Evolutionary conservation across 2,329 filamentous ascomycete species (phyloP).

Genomic region (Cercospora berteroae): DNA sequence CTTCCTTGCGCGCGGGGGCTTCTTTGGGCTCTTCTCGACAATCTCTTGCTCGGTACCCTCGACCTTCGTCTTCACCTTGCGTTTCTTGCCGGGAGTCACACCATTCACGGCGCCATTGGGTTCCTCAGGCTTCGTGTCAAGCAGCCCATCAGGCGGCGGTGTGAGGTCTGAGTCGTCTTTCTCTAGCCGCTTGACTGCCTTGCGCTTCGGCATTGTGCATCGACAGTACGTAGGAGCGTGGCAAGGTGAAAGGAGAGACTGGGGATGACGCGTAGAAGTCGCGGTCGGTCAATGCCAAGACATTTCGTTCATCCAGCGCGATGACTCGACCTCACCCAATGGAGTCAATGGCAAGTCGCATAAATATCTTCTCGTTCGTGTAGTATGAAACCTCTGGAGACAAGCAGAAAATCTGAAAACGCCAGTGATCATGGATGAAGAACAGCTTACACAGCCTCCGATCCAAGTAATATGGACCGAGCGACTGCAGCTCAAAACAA

Average conservation of each 20-base stretch:
- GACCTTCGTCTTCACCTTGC: conserved; percentile 21
- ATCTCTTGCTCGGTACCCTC: conserved; percentile 5
- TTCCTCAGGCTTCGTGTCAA: conserved; percentile 14
- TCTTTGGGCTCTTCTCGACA: not conserved
- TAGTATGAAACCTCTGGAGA: not conserved
- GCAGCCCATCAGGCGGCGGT: conserved; percentile 22
- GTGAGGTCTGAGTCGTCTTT: conserved; percentile 26
- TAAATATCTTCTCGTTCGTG: not conserved
- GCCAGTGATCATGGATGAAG: conserved; percentile 8
- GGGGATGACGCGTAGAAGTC: conserved; percentile 14
- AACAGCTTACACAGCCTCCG: conserved; percentile 16
- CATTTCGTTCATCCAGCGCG: not conserved
- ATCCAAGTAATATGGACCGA: conserved; percentile 20
- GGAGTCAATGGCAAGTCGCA: not conserved
- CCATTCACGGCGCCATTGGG: conserved; percentile 16
- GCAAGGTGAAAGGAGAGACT: not conserved
- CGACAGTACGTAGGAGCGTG: not conserved
- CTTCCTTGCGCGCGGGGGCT: conserved; percentile 1
- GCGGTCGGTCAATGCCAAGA: conserved; percentile 10
- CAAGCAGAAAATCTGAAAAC: not conserved
- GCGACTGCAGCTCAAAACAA: conserved; percentile 24
- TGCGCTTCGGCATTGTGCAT: conserved; percentile 32
- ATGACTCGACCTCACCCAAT: not conserved
- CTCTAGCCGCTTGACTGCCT: conserved; percentile 12
- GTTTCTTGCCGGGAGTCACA: conserved; percentile 24